Evolutionary conservation across 2,329 filamentous ascomycete species (phyloP).

Genomic region (Pestalotiopsis sp.): DNA sequence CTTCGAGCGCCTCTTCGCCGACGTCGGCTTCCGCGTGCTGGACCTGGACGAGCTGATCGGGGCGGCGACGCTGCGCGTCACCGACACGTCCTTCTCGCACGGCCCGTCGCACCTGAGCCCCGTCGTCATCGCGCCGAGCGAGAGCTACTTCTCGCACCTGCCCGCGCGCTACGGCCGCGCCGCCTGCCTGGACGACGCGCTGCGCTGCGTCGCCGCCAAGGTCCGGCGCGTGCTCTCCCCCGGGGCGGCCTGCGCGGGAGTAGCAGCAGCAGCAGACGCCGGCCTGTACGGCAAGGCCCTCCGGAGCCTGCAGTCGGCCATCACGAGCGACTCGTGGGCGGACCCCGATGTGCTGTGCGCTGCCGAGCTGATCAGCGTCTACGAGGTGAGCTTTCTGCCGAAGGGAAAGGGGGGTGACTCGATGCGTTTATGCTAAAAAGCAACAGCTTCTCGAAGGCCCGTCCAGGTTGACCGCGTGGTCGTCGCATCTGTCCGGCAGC

Average conservation of each 20-base stretch:
- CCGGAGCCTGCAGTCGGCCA: not conserved
- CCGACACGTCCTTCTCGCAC: not conserved
- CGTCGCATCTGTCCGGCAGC: not conserved
- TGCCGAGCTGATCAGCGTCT: not conserved
- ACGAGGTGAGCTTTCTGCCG: not conserved
- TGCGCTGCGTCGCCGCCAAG: not conserved
- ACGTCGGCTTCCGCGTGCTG: not conserved
- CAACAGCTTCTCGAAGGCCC: not conserved
- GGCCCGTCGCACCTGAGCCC: not conserved
- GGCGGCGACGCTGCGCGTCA: not conserved
- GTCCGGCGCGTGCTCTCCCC: not conserved
- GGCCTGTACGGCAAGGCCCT: not conserved
- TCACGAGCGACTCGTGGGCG: not conserved
- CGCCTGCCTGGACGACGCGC: not conserved
- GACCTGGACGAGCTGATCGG: slow-evolving; percentile 1
- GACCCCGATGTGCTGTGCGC: not conserved
- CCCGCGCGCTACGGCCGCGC: not conserved
- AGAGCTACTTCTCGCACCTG: not conserved
- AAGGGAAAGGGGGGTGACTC: not conserved
- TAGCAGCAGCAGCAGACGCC: not conserved
- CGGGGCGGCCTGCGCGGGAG: not conserved
- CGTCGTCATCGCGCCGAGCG: not conserved
- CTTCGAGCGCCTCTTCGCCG: not conserved
- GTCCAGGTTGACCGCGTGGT: not conserved
- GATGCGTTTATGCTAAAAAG: not conserved